Evolutionary conservation across 495 filamentous ascomycete species (phyloP).

Genomic region (Neurospora cerealis): DNA sequence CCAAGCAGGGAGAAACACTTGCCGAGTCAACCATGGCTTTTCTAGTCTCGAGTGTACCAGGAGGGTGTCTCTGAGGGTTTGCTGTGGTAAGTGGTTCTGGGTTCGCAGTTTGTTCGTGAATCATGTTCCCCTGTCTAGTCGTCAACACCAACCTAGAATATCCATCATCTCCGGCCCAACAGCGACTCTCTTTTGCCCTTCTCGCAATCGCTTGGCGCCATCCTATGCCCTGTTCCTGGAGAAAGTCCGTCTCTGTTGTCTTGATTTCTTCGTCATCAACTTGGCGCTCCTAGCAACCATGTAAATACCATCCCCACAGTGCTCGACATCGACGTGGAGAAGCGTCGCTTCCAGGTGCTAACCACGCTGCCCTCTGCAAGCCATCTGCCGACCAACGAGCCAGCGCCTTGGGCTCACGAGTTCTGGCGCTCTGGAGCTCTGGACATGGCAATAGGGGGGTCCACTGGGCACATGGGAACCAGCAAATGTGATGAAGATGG

Average conservation of each 20-base stretch:
- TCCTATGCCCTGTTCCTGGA: neutral
- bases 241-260: neutral
- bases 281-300: neutral
- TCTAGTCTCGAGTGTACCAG: neutral
- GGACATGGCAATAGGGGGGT: neutral
- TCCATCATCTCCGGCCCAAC: neutral
- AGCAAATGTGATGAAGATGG: neutral
- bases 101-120: neutral
- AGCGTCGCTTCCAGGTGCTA: neutral
- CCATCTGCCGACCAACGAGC: neutral
- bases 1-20: neutral
- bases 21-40: neutral
- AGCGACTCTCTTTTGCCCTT: neutral
- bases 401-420: neutral
- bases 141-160: neutral
- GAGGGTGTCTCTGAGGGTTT: neutral
- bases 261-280: neutral
- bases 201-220: neutral
- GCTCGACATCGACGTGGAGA: neutral
- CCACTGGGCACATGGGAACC: neutral
- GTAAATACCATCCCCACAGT: neutral
- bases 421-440: neutral
- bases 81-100: neutral
- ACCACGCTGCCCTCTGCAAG: neutral
- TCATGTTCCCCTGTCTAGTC: neutral